Evolutionary conservation across 352 stramenopile genomes (phyloP), one percentile per base, ranked within the genome.

Genomic region (Globisporangium acanthophoron): DNA sequence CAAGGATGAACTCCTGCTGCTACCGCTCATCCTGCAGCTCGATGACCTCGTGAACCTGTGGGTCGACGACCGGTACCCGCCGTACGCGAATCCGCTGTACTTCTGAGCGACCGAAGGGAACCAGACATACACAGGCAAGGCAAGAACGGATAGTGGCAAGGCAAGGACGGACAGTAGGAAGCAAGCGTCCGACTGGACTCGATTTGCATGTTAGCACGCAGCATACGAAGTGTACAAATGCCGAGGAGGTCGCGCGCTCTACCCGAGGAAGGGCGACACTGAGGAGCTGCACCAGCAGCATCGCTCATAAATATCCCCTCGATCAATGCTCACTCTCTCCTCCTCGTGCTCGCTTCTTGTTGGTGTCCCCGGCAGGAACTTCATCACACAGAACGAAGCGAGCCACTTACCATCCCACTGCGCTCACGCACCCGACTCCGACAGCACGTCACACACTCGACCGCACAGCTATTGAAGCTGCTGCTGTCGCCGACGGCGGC

Each of bases 21-120:
- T 89, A 6, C 69, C 79, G 29, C 65, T 88, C 45, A 78, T 91
- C 29, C 54, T 89, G 40, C 74, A 90, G 21, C 63, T 78, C 29
- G 80, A 93, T 57, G 79, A 88, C 52, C 57, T 91, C 33, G 60
- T 85, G 33, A 90, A 87, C 44, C 78, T 85, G 56, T 89, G 79
- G 76, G 85, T 91, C 55, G 79, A 91, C 54, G 74, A 85, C 35
- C 66, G 71, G 16, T 87, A 88, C 57, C 82, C 76, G 11, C 79
- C 73, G 3, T 91, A 89, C 54, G 73, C 77, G 31, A 90, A 87
- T 37, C 78, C 76, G 18, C 58, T 90, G 37, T 86, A 88, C 64
- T 88, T 86, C 40, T 85, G 46, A 78, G 11, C 37, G 12, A 41
- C 12, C 5, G 24, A 39, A 8, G 51, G 3, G 9, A 33, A 24